Evolutionary conservation across 371 early-diverging fungal species (phyloP).

Genomic region (Mucor piriformis): DNA sequence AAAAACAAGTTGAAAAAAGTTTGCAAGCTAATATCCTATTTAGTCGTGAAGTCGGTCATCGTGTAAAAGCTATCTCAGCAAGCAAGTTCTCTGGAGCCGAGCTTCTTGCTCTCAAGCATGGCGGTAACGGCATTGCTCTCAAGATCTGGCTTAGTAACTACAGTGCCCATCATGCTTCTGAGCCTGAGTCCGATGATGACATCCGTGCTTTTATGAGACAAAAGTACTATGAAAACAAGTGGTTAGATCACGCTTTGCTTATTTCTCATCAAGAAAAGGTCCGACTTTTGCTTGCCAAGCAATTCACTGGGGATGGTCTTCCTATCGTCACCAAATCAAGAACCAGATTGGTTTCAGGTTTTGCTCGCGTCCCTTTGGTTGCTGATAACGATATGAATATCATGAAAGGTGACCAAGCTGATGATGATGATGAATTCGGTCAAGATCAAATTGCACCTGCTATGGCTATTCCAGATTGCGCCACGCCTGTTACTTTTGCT

Average conservation of each 20-base stretch:
- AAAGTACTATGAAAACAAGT: slow-evolving; percentile 46
- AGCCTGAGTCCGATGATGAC: slow-evolving; percentile 41
- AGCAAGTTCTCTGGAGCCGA: slow-evolving; percentile 64
- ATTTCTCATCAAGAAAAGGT: slow-evolving; percentile 10
- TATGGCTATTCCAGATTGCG: background rate
- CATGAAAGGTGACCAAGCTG: slow-evolving; percentile 9
- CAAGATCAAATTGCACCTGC: background rate
- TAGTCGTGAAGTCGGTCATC: slow-evolving; percentile 69
- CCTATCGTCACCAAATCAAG: slow-evolving; percentile 15
- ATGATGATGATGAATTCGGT: background rate
- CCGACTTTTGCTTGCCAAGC: slow-evolving; percentile 4
- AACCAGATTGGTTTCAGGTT: slow-evolving; percentile 3
- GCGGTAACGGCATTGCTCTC: slow-evolving; percentile 58
- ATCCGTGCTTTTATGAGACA: slow-evolving; percentile 47
- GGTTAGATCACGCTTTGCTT: slow-evolving; percentile 31
- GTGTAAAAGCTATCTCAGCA: slow-evolving; percentile 70
- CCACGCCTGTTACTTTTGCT: background rate
- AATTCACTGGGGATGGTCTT: slow-evolving; percentile 19
- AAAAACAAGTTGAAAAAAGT: too few relatives aligned
- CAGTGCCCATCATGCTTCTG: slow-evolving; percentile 22
- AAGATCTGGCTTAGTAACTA: slow-evolving; percentile 36
- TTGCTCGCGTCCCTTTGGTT: slow-evolving; percentile 15
- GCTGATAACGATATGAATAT: slow-evolving; percentile 17
- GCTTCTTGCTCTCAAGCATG: slow-evolving; percentile 54
- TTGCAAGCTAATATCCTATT: too few relatives aligned